phyloP scores from a whole-genome alignment of 257 asterid genomes.

The Capsicum rhomboideum region DNA sequence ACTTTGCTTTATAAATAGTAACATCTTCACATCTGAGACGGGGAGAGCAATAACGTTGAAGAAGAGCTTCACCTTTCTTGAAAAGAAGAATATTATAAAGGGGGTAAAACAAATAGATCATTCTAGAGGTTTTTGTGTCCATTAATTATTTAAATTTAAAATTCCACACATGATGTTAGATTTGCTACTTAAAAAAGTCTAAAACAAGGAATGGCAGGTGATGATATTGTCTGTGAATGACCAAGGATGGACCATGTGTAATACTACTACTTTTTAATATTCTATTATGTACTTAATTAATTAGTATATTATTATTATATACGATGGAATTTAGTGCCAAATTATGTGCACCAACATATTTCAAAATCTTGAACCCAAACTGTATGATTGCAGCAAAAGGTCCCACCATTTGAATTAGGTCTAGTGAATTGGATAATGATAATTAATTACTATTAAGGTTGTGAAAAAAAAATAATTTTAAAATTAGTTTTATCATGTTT shows the following conservation, averaged over 20 bases:
- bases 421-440: not conserved
- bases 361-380: not conserved
- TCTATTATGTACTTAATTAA: not conserved
- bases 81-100: too few species aligned
- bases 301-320: not conserved
- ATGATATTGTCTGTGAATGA: slow-evolving; percentile 1
- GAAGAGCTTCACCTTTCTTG: too few species aligned
- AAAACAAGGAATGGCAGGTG: not conserved
- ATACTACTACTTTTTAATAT: not conserved
- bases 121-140: not conserved
- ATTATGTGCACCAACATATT: slow-evolving; percentile 24
- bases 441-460: too few species aligned
- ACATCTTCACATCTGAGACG: too few species aligned
- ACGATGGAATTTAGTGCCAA: slow-evolving; percentile 36
- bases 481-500: too few species aligned
- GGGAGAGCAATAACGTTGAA: too few species aligned
- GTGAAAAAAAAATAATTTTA: too few species aligned
- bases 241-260: slow-evolving; percentile 18
- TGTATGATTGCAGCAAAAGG: slow-evolving; percentile 27
- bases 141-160: not conserved
- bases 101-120: too few species aligned
- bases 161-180: not conserved
- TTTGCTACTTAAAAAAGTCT: not conserved
- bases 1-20: too few species aligned
- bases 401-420: slow-evolving; percentile 17